phyloP scores from a whole-genome alignment of 1,139 yeast genomes.

The Chernovozyma sophiae-reginae region DNA sequence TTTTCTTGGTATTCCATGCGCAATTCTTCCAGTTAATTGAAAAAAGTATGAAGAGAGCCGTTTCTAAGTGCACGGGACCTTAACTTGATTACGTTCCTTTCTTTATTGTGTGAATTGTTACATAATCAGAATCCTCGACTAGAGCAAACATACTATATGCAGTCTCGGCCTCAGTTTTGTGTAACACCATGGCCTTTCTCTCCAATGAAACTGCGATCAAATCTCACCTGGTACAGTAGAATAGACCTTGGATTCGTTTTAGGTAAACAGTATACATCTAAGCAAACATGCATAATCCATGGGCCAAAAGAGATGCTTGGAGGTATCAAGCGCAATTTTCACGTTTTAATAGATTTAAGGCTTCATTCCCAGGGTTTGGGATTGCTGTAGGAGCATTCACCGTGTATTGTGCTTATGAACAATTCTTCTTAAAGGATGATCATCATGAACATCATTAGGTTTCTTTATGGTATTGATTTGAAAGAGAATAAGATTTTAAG shows the following conservation, averaged over 20 bases:
- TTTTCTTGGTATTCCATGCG: no score
- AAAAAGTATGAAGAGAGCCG: no score
- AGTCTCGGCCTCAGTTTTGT: background rate
- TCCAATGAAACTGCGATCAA: slow-evolving; percentile 4
- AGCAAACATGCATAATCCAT: slow-evolving; percentile 26
- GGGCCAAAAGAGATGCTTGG: slow-evolving; percentile 84
- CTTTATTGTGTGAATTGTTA: no score
- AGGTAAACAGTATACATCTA: background rate
- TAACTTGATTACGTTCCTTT: no score
- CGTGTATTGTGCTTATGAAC: slow-evolving; percentile 62
- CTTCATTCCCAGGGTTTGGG: slow-evolving; percentile 82
- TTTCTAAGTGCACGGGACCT: no score
- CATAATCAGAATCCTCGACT: no score
- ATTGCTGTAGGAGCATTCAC: slow-evolving; percentile 76
- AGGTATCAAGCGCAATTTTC: slow-evolving; percentile 81
- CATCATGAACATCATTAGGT: slow-evolving; percentile 26
- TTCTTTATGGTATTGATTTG: no score
- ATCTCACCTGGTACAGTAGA: no score
- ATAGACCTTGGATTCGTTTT: no score
- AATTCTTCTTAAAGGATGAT: slow-evolving; percentile 34
- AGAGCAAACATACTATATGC: no score
- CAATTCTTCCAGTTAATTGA: no score
- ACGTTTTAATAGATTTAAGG: slow-evolving; percentile 64
- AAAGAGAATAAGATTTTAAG: no score
- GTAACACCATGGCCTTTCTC: slow-evolving; percentile 1